phyloP scores from a whole-genome alignment of 441 rosid species.

The Heliophila coronopifolia region DNA sequence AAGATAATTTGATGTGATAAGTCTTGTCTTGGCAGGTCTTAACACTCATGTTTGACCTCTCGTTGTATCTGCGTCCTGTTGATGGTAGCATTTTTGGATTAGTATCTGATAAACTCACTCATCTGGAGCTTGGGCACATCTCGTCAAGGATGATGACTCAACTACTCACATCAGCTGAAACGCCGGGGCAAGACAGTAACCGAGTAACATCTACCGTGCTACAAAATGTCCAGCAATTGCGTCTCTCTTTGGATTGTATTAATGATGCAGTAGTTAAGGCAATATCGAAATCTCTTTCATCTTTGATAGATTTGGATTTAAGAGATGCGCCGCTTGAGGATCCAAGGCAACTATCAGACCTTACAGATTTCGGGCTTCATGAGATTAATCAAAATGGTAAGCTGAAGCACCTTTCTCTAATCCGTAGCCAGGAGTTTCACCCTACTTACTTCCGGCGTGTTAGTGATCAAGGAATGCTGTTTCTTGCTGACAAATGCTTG shows the following conservation, averaged over 20 bases:
- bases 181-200: slow-evolving; percentile 30
- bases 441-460: slow-evolving; percentile 66
- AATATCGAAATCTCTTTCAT: slow-evolving; percentile 56
- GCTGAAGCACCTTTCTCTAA: slow-evolving; percentile 69
- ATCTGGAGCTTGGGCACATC: slow-evolving; percentile 75
- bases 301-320: slow-evolving; percentile 72
- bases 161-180: slow-evolving; percentile 47
- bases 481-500: slow-evolving; percentile 80
- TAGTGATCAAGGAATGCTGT: slow-evolving; percentile 80
- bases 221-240: slow-evolving; percentile 58
- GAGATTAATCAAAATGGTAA: slow-evolving; percentile 70
- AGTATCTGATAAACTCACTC: slow-evolving; percentile 66
- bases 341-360: slow-evolving; percentile 61
- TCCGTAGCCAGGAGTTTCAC: slow-evolving; percentile 72
- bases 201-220: slow-evolving; percentile 37
- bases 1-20: neutral
- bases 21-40: slow-evolving; percentile 39
- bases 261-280: slow-evolving; percentile 62
- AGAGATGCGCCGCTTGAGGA: slow-evolving; percentile 75
- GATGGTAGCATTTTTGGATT: slow-evolving; percentile 59
- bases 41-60: slow-evolving; percentile 71
- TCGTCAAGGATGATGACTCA: slow-evolving; percentile 75
- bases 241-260: slow-evolving; percentile 71
- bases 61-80: slow-evolving; percentile 55
- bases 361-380: slow-evolving; percentile 75